Conservation (phyloP, 345 rosid species). For the Eucalyptus camaldulensis region DNA sequence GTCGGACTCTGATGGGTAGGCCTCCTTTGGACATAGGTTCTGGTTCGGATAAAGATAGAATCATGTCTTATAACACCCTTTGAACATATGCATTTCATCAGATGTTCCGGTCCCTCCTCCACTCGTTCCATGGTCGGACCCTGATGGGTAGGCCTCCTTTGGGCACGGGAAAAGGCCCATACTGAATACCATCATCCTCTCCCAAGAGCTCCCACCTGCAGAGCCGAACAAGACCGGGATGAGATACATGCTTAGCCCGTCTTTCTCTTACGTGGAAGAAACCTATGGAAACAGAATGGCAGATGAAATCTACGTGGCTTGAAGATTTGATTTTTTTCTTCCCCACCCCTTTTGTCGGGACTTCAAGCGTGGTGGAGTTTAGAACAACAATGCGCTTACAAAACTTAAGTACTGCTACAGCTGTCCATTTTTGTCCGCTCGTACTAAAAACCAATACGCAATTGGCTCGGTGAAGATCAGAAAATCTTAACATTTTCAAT, state of each 20-base stretch:
- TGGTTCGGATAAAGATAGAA: not conserved
- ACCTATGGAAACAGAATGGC: not conserved
- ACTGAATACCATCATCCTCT: conserved; percentile 70
- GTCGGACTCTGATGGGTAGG: conserved; percentile 53
- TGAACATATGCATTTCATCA: not conserved
- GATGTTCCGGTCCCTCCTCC: not conserved
- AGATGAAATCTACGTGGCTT: not conserved
- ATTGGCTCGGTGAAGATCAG: not conserved
- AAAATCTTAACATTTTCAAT: not conserved
- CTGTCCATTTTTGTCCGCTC: not conserved
- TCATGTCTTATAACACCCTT: not conserved
- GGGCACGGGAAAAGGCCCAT: conserved; percentile 93
- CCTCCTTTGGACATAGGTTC: conserved; percentile 73
- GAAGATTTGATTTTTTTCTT: not conserved
- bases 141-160: conserved; percentile 69
- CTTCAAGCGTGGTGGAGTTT: not conserved
- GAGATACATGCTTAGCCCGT: not conserved
- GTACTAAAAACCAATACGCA: not conserved
- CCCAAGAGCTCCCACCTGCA: conserved; percentile 75
- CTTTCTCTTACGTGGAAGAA: not conserved
- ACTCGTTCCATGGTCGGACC: conserved; percentile 16
- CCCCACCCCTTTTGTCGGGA: not conserved
- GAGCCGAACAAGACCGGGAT: not conserved
- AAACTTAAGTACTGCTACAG: not conserved
- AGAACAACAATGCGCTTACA: not conserved